A percentile compares a stretch with the other conserved stretches of the same genome.
These are phyloP conservation scores for Thuja plicata DNA, from an alignment of 83 land plant genomes.

Conservation along the genomic window DNA sequence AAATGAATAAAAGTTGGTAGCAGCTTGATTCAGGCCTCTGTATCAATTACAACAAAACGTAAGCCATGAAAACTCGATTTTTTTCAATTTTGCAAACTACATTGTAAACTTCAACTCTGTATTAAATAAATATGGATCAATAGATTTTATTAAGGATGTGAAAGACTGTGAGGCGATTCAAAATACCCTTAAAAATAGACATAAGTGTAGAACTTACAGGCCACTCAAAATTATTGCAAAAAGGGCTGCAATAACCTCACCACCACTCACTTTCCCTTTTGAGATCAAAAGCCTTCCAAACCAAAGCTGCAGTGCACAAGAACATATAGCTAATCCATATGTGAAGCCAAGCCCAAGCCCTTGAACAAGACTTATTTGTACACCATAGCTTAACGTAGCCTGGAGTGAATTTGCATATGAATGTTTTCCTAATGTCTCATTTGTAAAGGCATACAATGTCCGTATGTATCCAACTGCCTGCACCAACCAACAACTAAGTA, in stretches of 20 bases:
- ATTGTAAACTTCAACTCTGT: background rate
- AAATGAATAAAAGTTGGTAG: conserved; percentile 99
- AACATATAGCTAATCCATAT: conserved; percentile 51
- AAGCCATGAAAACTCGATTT: background rate
- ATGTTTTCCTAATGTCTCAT: conserved; percentile 45
- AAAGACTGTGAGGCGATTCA: background rate
- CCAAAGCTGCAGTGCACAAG: conserved; percentile 51
- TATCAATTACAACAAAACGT: background rate
- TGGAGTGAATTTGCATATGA: conserved; percentile 51
- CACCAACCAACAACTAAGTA: background rate
- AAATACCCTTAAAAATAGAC: background rate
- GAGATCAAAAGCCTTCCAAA: conserved; percentile 38
- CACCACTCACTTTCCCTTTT: conserved; percentile 30
- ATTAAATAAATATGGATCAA: background rate
- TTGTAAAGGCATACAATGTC: conserved; percentile 48
- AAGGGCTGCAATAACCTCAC: conserved; percentile 57
- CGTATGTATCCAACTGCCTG: conserved; percentile 44
- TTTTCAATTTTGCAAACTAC: background rate
- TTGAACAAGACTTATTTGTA: conserved; percentile 47
- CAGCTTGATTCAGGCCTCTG: conserved; percentile 98
- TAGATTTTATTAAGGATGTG: background rate
- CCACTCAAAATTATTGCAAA: conserved; percentile 97
- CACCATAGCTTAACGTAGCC: conserved; percentile 43
- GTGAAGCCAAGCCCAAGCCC: conserved; percentile 52
- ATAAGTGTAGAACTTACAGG: conserved; percentile 65